These are phyloP conservation scores for Pneumocystis oryctolagi DNA, from an alignment of 1,139 yeast genomes.

Conservation along the genomic window DNA sequence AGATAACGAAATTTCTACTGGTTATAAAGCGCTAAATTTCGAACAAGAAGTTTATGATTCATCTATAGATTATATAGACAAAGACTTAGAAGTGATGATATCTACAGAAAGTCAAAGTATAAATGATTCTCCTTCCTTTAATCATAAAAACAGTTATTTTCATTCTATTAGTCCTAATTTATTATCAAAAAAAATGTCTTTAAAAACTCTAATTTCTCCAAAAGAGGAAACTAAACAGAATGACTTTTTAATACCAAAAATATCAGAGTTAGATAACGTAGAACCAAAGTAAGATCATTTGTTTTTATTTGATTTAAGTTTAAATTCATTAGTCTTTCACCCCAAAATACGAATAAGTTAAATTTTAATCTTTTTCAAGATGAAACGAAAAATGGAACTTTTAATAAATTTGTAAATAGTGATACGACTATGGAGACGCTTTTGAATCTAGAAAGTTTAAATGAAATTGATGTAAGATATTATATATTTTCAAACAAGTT, in stretches of 20 bases:
- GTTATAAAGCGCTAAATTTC: not conserved
- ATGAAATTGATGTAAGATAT: not conserved
- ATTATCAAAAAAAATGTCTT: not conserved
- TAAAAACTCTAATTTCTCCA: not conserved
- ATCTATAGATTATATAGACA: not conserved
- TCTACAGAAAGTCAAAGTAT: not conserved
- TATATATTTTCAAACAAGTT: not conserved
- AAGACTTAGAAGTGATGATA: not conserved
- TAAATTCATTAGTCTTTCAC: not conserved
- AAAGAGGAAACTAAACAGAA: not conserved
- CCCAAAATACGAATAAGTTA: not conserved
- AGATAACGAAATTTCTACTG: not conserved
- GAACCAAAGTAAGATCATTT: not conserved
- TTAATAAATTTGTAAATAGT: not conserved
- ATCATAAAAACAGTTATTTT: not conserved
- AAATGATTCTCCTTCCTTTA: not conserved
- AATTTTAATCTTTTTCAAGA: not conserved
- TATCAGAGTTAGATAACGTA: not conserved
- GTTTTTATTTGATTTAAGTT: not conserved
- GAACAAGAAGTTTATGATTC: not conserved
- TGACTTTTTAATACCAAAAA: not conserved
- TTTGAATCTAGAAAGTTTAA: not conserved
- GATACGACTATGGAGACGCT: not conserved
- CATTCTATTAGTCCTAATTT: not conserved
- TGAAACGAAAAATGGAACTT: not conserved